phyloP scores from a whole-genome alignment of 164 flowering plant genomes.

The Magnolia officinalis region DNA sequence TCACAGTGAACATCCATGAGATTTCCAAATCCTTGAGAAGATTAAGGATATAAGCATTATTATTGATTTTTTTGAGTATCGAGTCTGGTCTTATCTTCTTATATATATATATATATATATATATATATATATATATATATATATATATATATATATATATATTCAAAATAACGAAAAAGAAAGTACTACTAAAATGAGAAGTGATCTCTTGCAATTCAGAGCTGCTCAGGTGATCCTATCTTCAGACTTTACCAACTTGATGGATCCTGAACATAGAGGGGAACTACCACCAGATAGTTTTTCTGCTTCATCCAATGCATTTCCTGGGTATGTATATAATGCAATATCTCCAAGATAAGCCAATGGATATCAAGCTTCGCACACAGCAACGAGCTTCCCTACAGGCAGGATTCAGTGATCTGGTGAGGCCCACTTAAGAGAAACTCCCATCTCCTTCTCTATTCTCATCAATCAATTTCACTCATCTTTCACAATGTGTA shows the following conservation, averaged over 20 bases:
- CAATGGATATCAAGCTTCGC: slow-evolving; percentile 56
- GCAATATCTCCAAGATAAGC: slow-evolving; percentile 11
- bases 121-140: too few species aligned
- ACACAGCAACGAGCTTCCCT: slow-evolving; percentile 59
- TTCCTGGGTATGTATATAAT: slow-evolving; percentile 12
- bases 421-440: slow-evolving; percentile 27
- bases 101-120: too few species aligned
- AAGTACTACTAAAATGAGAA: slow-evolving; percentile 2
- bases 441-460: background rate
- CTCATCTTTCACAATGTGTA: background rate
- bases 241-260: slow-evolving; percentile 8
- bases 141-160: too few species aligned
- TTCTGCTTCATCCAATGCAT: background rate
- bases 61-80: too few species aligned
- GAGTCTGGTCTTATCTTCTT: too few species aligned
- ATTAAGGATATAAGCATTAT: too few species aligned
- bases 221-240: slow-evolving; percentile 7
- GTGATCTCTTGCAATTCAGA: background rate
- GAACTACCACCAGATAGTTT: slow-evolving; percentile 4
- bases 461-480: background rate
- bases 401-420: slow-evolving; percentile 62
- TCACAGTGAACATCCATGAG: too few species aligned
- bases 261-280: slow-evolving; percentile 1
- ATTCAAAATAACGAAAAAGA: slow-evolving; percentile 11
- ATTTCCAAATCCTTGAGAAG: too few species aligned